These are phyloP conservation scores for Cudoniella acicularis DNA, from an alignment of 495 filamentous ascomycete genomes.

Conservation along the genomic window DNA sequence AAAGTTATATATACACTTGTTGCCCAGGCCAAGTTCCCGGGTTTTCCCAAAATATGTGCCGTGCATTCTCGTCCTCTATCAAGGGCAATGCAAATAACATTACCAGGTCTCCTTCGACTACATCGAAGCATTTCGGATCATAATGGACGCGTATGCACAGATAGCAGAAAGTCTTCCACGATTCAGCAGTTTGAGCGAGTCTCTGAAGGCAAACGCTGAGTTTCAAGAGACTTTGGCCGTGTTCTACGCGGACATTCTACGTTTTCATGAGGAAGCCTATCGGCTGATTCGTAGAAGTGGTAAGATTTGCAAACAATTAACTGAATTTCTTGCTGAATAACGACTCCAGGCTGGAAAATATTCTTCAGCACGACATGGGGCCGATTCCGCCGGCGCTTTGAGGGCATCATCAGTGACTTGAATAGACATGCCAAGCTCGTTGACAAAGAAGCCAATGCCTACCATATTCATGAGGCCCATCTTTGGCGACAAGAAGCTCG, in stretches of 20 bases:
- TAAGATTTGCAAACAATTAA: constrained; percentile 11
- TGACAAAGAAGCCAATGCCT: constrained; percentile 25
- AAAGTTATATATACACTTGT: too few relatives aligned
- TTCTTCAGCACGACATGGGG: constrained; percentile 30
- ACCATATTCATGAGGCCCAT: constrained; percentile 27
- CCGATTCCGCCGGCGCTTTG: background rate
- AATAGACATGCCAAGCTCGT: background rate
- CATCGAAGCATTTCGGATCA: constrained; percentile 26
- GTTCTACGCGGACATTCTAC: constrained; percentile 35
- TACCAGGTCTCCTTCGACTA: constrained; percentile 15
- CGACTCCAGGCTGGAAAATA: constrained; percentile 29
- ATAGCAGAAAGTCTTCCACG: too few relatives aligned
- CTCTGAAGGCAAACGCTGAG: constrained; percentile 31
- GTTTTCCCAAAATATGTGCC: constrained; percentile 16
- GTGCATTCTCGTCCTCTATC: background rate
- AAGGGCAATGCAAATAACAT: background rate
- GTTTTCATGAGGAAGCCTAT: constrained; percentile 37
- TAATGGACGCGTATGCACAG: constrained; percentile 33
- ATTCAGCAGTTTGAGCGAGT: too few relatives aligned
- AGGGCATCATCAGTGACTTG: background rate
- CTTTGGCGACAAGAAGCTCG: constrained; percentile 14
- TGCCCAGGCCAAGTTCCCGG: too few relatives aligned
- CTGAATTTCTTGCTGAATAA: background rate
- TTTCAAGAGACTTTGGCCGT: constrained; percentile 31
- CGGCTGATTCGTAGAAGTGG: constrained; percentile 32